Conservation (phyloP, 1,284 basidiomycete species). For the Trichosporon sp. region DNA sequence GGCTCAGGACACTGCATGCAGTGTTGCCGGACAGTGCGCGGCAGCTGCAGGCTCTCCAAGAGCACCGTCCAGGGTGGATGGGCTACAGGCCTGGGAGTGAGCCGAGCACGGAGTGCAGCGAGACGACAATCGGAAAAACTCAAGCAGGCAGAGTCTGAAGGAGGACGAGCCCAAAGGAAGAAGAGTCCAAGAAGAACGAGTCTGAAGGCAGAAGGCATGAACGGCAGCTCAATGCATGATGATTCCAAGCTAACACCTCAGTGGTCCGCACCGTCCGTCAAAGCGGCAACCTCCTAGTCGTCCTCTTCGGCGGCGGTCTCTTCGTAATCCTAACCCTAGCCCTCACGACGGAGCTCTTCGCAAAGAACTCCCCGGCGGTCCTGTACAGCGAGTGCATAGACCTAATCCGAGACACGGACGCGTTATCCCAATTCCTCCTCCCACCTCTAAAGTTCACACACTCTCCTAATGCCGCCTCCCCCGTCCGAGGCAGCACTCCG, state of each 20-base stretch:
- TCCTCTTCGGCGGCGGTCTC: conserved; percentile 72
- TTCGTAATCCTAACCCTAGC: conserved; percentile 78
- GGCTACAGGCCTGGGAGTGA: too few species aligned
- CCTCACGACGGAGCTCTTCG: conserved; percentile 81
- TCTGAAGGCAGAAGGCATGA: too few species aligned
- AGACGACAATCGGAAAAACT: too few species aligned
- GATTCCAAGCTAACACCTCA: conserved; percentile 34
- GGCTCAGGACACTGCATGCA: too few species aligned
- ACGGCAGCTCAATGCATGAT: too few species aligned
- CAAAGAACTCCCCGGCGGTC: conserved; percentile 85
- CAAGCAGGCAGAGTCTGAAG: too few species aligned
- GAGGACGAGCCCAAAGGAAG: too few species aligned
- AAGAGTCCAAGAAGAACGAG: too few species aligned
- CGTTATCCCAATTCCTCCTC: conserved; percentile 53
- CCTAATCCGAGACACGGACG: conserved; percentile 66
- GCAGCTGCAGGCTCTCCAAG: too few species aligned
- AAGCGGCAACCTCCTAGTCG: conserved; percentile 74
- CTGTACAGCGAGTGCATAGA: conserved; percentile 81
- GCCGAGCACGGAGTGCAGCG: too few species aligned
- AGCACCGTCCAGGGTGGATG: too few species aligned
- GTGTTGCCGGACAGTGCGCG: too few species aligned
- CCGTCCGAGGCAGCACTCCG: conserved; percentile 40
- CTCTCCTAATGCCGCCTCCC: conserved; percentile 38
- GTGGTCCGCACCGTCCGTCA: conserved; percentile 72
- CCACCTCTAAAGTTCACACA: conserved; percentile 47